Evolutionary conservation across 2,329 filamentous ascomycete species (phyloP), one percentile per base, ranked within the genome.

Genomic region (Bipolaris sorokiniana): DNA sequence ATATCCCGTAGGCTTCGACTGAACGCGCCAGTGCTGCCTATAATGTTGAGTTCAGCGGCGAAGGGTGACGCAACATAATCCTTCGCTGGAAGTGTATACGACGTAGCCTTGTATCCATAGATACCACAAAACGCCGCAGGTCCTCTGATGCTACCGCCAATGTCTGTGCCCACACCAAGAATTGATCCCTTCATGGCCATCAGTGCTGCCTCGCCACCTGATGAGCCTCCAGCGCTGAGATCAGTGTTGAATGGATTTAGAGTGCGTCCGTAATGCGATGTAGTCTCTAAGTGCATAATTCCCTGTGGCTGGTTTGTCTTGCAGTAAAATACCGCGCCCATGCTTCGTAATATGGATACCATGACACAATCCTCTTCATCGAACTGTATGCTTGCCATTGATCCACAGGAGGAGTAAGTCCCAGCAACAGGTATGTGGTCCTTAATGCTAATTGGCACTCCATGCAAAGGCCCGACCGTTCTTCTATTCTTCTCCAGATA

Each of bases 341-440:
- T 73, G 7, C 69, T 73, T n/a, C 82, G 76, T 3, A 86, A 75
- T 54, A 84, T 81, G 13, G 71, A 73, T 1, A 85, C 83, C 58
- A 86, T 78, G 52, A 85, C 78, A 46, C 82, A 84, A 62, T 88
- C 85, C 42, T 80, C 81, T 1, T 77, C 74, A 62, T 69, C 77
- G 66, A 78, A 82, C 65, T 72, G 80, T 23, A 71, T 82, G 63
- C 73, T 82, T 3, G 72, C 76, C 33, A 79, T 78, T 42, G 78
- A 76, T 20, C 84, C 85, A 69, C 86, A 74, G 59, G 85, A 87
- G 0, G 83, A 86, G 13, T 80, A 81, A 7, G 87, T 82, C 82
- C 70, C 76, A 18, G 75, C 74, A 41, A 80, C 72, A 42, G 79
- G 77, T 62, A 80, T 79, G 41, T 80, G 78, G 45, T 81, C 70